Evolutionary conservation across 2,329 filamentous ascomycete species (phyloP), one percentile per base, ranked within the genome.

Genomic region (Aspergillus carbonarius): DNA sequence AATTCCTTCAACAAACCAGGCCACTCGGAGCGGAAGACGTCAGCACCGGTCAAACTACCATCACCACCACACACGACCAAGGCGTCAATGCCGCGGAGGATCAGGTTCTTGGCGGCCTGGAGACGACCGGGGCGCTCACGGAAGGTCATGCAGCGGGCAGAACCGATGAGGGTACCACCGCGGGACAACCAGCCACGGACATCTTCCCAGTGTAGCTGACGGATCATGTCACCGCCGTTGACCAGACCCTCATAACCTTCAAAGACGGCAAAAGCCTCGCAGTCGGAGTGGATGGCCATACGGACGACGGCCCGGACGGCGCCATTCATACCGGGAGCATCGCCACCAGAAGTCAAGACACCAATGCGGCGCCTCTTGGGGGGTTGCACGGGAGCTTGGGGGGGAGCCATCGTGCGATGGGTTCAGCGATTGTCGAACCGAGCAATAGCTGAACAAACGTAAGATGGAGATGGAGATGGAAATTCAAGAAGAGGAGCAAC

Each of bases 181-280:
- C 96, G 92, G 32, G 91, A 93, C 55, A 96, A 85, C 83, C 90
- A 99, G 70, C 95, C 93, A 69, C 95, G 89, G 57, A 99, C 95
- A 72, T 97, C 92, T 64, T 96, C 86, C 93, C 93, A 98, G 52
- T 85, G 80, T 86, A 96, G 91, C 78, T 91, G 85, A 68, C 85
- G 86, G 78, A 99, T 98, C 79, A 93, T 86, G 72, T 92, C 84
- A 48, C 92, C 92, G 67, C 93, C 95, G 66, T 90, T 86, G 27
- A 99, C 93, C 55, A 99, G 83, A 42, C 95, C 95, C 72, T 98
- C 92, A 79, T 99, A 99, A 61, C 95, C 95, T 76, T 98, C 95
- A 76, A 93, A 95, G 73, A 95, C 81, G 68, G 88, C 91, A 70
- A 85, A 95, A 61, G 89, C 84, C 68, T 93, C 90, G 72, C 90